Evolutionary conservation across 1,139 yeast genomes (phyloP).

Genomic region (Candida gigantensis): DNA sequence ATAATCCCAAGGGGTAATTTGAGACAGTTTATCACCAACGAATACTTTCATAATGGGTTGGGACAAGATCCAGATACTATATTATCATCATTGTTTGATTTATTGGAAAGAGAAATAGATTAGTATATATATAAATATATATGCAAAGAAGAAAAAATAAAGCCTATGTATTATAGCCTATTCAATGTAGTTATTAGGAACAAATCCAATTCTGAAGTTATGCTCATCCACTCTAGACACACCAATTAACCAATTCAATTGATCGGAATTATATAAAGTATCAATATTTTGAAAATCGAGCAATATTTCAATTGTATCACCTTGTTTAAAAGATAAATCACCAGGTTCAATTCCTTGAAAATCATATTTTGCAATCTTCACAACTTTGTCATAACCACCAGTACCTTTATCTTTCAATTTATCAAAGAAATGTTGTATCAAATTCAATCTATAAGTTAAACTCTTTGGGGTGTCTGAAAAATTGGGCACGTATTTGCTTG

Average conservation of each 20-base stretch:
- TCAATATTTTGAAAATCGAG: constrained; percentile 33
- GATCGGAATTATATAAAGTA: constrained; percentile 22
- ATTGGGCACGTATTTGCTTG: not conserved
- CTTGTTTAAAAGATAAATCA: constrained; percentile 39
- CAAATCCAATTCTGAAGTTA: constrained; percentile 38
- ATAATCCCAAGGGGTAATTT: constrained; percentile 37
- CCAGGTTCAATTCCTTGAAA: constrained; percentile 40
- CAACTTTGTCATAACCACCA: constrained; percentile 10
- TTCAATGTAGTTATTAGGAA: constrained; percentile 37
- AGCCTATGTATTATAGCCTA: not conserved
- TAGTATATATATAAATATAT: constrained; percentile 16
- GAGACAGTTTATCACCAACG: constrained; percentile 48
- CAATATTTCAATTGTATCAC: constrained; percentile 36
- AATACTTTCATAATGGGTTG: constrained; percentile 55
- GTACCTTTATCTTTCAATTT: constrained; percentile 17
- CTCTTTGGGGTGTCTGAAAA: constrained; percentile 17
- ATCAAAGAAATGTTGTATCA: constrained; percentile 26
- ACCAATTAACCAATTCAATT: constrained; percentile 41
- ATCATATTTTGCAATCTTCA: constrained; percentile 26
- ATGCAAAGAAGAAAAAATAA: not conserved
- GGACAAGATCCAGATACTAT: constrained; percentile 44
- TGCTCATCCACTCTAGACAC: constrained; percentile 13
- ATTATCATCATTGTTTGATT: constrained; percentile 38
- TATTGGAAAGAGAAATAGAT: constrained; percentile 48
- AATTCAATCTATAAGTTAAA: constrained; percentile 28